These are phyloP conservation scores for Aspergillus fructus DNA, from an alignment of 2,329 filamentous ascomycete genomes.

Conservation along the genomic window DNA sequence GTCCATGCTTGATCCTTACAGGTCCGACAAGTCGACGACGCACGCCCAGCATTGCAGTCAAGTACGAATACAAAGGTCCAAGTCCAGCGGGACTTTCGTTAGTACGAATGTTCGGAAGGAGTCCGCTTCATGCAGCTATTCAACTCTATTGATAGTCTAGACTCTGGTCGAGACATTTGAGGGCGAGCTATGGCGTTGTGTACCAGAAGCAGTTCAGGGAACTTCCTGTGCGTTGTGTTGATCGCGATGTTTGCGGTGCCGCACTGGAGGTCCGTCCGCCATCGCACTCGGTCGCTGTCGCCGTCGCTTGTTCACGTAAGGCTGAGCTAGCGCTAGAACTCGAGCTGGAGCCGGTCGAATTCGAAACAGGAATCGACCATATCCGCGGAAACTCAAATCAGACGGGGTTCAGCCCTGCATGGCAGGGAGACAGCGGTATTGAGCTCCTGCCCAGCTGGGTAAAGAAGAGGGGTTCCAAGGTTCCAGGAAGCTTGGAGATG, in stretches of 20 bases:
- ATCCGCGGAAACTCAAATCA: not conserved
- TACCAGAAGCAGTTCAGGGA: not conserved
- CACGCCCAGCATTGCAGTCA: not conserved
- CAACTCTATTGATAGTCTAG: not conserved
- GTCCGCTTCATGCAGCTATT: not conserved
- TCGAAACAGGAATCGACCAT: not conserved
- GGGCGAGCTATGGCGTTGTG: no score
- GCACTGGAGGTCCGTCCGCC: not conserved
- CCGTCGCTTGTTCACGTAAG: not conserved
- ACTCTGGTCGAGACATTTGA: not conserved
- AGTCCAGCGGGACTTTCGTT: not conserved
- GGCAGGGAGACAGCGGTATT: not conserved
- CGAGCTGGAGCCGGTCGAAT: not conserved
- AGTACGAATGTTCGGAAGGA: not conserved
- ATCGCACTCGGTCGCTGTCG: not conserved
- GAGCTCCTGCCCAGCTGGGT: not conserved
- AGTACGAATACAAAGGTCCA: not conserved
- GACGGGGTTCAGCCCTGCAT: no score
- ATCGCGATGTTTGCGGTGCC: not conserved
- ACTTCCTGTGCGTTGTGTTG: not conserved
- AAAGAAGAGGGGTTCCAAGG: not conserved
- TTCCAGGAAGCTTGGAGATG: no score
- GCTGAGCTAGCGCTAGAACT: not conserved
- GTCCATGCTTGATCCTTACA: no score
- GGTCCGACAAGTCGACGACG: no score